Conservation (phyloP, 768 basidiomycete species). For the Vishniacozyma victoriae region DNA sequence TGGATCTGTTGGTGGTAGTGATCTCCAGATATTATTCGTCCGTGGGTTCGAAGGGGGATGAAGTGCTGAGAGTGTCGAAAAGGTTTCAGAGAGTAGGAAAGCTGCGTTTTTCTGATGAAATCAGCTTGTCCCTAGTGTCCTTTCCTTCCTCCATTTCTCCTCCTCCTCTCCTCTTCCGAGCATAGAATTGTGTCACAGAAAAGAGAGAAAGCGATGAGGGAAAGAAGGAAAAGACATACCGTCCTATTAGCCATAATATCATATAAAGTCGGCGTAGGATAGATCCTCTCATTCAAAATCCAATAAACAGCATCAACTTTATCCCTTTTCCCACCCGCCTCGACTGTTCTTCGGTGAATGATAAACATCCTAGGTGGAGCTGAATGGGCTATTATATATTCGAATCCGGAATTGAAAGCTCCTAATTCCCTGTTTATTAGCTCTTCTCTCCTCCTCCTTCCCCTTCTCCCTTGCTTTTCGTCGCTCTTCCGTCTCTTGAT, state of each 20-base stretch:
- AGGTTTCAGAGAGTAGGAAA: conserved; percentile 23
- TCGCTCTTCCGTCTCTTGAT: background rate
- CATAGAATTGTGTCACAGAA: background rate
- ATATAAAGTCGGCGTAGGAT: conserved; percentile 34
- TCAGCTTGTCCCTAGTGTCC: background rate
- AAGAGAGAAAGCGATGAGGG: background rate
- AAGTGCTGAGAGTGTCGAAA: conserved; percentile 19
- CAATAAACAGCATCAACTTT: conserved; percentile 24
- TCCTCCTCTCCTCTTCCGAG: background rate
- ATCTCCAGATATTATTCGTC: conserved; percentile 27
- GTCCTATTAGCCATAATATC: conserved; percentile 26
- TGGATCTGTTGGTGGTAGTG: conserved; percentile 13
- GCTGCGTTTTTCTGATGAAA: conserved; percentile 31
- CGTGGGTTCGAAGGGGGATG: conserved; percentile 36
- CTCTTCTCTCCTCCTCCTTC: too few relatives aligned
- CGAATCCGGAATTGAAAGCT: conserved; percentile 34
- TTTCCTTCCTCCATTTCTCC: background rate
- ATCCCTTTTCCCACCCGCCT: conserved; percentile 14
- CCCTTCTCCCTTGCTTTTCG: background rate
- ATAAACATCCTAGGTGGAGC: conserved; percentile 32
- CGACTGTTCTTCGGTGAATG: conserved; percentile 25
- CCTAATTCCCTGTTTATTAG: conserved; percentile 23
- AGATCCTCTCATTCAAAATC: conserved; percentile 34
- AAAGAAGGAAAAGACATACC: conserved; percentile 9
- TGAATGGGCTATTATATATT: conserved; percentile 35